Evolutionary conservation across 2,329 filamentous ascomycete genomes (phyloP), one percentile per base, ranked within the genome.

Genomic region (Tolypocladium endophyticum): DNA sequence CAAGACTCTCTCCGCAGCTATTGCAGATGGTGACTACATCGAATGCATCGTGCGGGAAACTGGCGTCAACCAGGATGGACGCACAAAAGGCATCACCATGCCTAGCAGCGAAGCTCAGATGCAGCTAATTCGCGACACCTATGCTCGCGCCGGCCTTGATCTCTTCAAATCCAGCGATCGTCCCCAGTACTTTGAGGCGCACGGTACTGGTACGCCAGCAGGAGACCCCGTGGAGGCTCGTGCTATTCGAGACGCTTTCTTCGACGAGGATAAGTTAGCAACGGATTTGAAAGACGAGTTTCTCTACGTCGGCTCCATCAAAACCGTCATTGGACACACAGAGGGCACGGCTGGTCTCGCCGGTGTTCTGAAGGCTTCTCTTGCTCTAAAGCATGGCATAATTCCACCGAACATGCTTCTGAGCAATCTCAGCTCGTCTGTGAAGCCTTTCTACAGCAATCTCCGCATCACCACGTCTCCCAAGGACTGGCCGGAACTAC

Each of bases 1-100:
- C 5, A 82, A 81, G 66, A 71, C 69, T 0, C 67, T 81, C 0
- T 67, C 70, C 5, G 70, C 74, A 55, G 79, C 79, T 0, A 57
- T 80, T 2, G 63, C 64, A n/a, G 77, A 77, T 58, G 73, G 73
- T 11, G 75, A 81, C 63, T 68, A 67, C 0, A 70, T 76, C 36
- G 62, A 71, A 43, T 68, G 65, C 33, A 62, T 75, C 16, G 69
- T 78, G 55, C 69, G 71, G 8, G 71, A 64, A 8, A 72, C 70
- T 1, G 70, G 64, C 4, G 61, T 72, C n/a, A 77, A 76, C 58
- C 63, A 72, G 43, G 77, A 80, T 59, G 79, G 79, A 4, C 64
- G 67, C 2, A 77, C 75, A 0, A 61, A 20, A 6, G 76, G 76
- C 1, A 73, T 79, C 54, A 77, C 76, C 45, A 58, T 63, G 38